phyloP scores from a whole-genome alignment of 768 basidiomycete species.

The Pisolithus orientalis region DNA sequence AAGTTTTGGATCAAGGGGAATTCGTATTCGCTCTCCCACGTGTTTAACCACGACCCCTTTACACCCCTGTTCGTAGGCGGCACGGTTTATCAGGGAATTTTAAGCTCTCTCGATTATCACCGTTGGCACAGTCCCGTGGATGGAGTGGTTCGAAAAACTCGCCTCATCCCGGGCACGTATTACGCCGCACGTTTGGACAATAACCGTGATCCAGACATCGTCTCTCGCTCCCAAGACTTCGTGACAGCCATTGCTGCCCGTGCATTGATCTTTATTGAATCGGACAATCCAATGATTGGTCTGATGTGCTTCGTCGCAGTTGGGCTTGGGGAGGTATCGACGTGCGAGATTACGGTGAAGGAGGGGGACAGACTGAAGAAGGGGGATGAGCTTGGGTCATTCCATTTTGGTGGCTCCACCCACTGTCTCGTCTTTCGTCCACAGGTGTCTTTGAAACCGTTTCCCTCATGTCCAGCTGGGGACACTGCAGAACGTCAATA shows the following conservation, averaged over 20 bases:
- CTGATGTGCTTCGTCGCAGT: slow-evolving; percentile 54
- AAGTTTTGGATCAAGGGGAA: too few species aligned
- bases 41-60: slow-evolving; percentile 37
- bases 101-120: too few species aligned
- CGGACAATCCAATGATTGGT: slow-evolving; percentile 48
- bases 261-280: slow-evolving; percentile 51
- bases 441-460: slow-evolving; percentile 3
- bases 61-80: slow-evolving; percentile 43
- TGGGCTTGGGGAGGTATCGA: too few species aligned
- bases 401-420: too few species aligned
- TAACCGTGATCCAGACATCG: background rate
- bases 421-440: too few species aligned
- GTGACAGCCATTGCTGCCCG: slow-evolving; percentile 47
- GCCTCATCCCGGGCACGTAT: slow-evolving; percentile 25
- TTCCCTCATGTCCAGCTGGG: background rate
- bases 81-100: too few species aligned
- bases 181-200: background rate
- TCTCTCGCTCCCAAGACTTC: slow-evolving; percentile 27
- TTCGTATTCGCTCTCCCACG: slow-evolving; percentile 23
- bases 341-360: too few species aligned
- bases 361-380: too few species aligned
- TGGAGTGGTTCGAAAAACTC: slow-evolving; percentile 27
- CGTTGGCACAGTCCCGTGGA: too few species aligned
- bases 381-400: too few species aligned
- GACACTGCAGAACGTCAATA: background rate